A percentile compares a stretch with the other conserved stretches of the same genome.
phyloP scores from a whole-genome alignment of 2,329 filamentous ascomycete species.

The Exserohilum turcica region DNA sequence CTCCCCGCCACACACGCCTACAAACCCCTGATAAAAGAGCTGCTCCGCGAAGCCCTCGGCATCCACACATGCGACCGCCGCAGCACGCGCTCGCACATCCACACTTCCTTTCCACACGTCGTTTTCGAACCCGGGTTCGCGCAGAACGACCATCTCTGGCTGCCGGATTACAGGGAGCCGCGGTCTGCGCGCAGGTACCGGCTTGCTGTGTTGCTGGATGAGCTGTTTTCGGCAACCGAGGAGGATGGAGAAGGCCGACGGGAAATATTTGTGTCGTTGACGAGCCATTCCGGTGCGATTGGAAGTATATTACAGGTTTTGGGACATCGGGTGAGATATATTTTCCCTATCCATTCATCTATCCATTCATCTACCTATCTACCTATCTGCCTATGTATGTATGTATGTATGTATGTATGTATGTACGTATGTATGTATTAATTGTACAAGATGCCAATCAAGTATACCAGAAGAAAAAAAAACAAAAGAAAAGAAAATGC shows the following conservation, averaged over 20 bases:
- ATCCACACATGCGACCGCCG: conserved; percentile 72
- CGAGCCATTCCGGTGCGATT: conserved; percentile 65
- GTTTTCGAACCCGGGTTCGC: conserved; percentile 64
- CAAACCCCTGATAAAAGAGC: conserved; percentile 65
- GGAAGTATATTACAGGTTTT: conserved; percentile 60
- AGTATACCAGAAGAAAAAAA: too few relatives aligned
- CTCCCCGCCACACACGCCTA: conserved; percentile 60
- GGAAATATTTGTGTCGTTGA: conserved; percentile 60
- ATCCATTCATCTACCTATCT: background rate
- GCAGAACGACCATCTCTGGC: conserved; percentile 62
- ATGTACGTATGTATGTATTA: too few relatives aligned
- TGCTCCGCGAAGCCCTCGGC: conserved; percentile 68
- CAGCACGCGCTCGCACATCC: conserved; percentile 58
- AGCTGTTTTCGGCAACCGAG: conserved; percentile 59
- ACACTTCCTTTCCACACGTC: conserved; percentile 56
- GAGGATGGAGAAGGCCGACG: conserved; percentile 45
- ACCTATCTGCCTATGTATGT: too few relatives aligned
- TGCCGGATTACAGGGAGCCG: conserved; percentile 45
- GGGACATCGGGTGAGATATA: conserved; percentile 59
- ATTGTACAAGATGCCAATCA: too few relatives aligned
- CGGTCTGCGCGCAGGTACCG: conserved; percentile 29
- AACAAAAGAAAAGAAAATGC: too few relatives aligned
- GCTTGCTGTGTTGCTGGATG: conserved; percentile 52
- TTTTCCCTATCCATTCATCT: background rate
- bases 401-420: too few relatives aligned